phyloP scores from a whole-genome alignment of 2,329 filamentous ascomycete species.

The Pseudocercospora musae region DNA sequence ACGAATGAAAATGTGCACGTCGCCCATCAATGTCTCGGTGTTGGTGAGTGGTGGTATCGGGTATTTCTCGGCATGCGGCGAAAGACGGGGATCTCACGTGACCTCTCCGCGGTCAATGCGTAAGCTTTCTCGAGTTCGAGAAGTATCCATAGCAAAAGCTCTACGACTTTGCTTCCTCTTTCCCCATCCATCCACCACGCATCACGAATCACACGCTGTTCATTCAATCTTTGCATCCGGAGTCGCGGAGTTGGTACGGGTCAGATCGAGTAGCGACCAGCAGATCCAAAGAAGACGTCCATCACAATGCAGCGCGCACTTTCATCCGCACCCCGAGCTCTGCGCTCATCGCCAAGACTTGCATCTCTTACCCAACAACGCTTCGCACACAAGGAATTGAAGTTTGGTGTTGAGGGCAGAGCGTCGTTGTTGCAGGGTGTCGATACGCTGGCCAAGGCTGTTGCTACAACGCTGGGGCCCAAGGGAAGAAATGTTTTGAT shows the following conservation, averaged over 20 bases:
- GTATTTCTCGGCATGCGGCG: background rate
- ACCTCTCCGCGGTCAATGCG: background rate
- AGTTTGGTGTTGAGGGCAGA: slow-evolving; percentile 94
- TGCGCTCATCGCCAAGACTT: slow-evolving; percentile 61
- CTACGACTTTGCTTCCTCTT: background rate
- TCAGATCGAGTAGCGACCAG: background rate
- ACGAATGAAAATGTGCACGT: background rate
- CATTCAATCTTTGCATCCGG: slow-evolving; percentile 7
- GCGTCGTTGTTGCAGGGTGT: slow-evolving; percentile 88
- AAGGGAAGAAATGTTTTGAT: slow-evolving; percentile 99
- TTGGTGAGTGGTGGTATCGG: too few relatives aligned
- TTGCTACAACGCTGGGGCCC: slow-evolving; percentile 91
- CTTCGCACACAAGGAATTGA: slow-evolving; percentile 98
- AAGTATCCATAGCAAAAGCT: slow-evolving; percentile 2
- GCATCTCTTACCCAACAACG: slow-evolving; percentile 78
- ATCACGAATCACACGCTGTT: too few relatives aligned
- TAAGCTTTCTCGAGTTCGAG: background rate
- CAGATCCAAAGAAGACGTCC: background rate
- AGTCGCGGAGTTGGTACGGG: slow-evolving; percentile 10
- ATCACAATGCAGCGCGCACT: slow-evolving; percentile 86
- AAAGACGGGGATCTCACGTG: background rate
- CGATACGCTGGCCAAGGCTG: slow-evolving; percentile 93
- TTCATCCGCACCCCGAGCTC: slow-evolving; percentile 73
- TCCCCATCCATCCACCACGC: background rate
- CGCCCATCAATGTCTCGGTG: background rate